Evolutionary conservation across 2,329 filamentous ascomycete genomes (phyloP).

Genomic region (Microdochium paspali): DNA sequence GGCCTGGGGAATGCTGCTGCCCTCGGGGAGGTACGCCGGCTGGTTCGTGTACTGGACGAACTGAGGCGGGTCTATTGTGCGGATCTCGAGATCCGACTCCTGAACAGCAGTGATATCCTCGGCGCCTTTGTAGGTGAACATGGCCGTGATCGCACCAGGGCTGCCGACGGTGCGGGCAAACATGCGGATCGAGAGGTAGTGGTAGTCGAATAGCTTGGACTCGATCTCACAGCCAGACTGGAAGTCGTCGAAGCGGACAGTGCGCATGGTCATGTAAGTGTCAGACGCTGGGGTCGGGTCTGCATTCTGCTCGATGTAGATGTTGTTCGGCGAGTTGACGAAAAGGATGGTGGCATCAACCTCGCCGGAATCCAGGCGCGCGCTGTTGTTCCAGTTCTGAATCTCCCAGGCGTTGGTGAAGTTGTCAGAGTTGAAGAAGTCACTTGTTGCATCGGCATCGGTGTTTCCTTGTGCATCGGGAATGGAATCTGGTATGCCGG

Average conservation of each 20-base stretch:
- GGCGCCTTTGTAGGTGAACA: conserved; percentile 40
- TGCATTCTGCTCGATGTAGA: conserved; percentile 33
- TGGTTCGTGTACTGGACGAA: conserved; percentile 52
- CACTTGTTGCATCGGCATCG: conserved; percentile 15
- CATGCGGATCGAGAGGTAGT: conserved; percentile 37
- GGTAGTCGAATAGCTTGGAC: conserved; percentile 23
- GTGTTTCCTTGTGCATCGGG: conserved; percentile 16
- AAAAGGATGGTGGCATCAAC: conserved; percentile 22
- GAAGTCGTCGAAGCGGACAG: conserved; percentile 29
- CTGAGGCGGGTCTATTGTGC: conserved; percentile 33
- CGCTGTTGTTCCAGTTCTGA: conserved; percentile 26
- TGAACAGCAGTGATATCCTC: conserved; percentile 29
- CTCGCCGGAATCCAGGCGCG: conserved; percentile 7
- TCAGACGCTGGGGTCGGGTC: conserved; percentile 23
- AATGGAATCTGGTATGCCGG: conserved; percentile 18
- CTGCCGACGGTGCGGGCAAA: conserved; percentile 37
- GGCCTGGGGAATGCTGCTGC: conserved; percentile 32
- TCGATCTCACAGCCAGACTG: conserved; percentile 40
- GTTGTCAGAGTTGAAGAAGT: conserved; percentile 18
- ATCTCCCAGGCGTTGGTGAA: conserved; percentile 22
- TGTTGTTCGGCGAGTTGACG: conserved; percentile 28
- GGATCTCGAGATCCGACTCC: conserved; percentile 43
- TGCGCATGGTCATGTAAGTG: conserved; percentile 39
- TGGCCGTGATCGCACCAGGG: conserved; percentile 38
- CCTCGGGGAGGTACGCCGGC: conserved; percentile 36